phyloP scores from a whole-genome alignment of 2,329 filamentous ascomycete species.

The Beauveria medogensis region DNA sequence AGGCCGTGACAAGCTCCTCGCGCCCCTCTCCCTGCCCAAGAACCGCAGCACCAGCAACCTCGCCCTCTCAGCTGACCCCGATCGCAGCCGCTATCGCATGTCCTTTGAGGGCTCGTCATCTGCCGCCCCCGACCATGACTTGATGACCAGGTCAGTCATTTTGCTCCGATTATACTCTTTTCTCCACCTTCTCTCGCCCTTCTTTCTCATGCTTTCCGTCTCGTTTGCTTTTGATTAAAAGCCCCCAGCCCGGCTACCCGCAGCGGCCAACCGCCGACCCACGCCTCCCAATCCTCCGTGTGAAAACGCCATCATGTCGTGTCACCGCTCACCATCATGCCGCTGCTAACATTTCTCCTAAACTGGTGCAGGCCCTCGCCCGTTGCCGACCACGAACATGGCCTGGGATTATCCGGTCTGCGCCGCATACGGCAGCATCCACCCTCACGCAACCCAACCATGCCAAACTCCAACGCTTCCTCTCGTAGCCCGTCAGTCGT shows the following conservation, averaged over 20 bases:
- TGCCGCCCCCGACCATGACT: conserved; percentile 54
- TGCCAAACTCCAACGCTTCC: conserved; percentile 54
- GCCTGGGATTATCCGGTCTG: conserved; percentile 75
- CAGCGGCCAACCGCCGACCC: background rate
- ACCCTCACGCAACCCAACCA: conserved; percentile 52
- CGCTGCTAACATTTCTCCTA: conserved; percentile 20
- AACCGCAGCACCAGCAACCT: conserved; percentile 60
- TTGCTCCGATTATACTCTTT: background rate
- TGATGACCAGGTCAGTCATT: conserved; percentile 58
- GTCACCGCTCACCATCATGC: conserved; percentile 3
- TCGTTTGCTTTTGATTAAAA: background rate
- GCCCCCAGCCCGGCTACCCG: background rate
- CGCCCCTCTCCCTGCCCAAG: conserved; percentile 49
- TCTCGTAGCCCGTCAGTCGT: conserved; percentile 52
- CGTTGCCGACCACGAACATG: conserved; percentile 80
- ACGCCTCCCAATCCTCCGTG: background rate
- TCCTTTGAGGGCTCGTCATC: conserved; percentile 67
- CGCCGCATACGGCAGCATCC: conserved; percentile 84
- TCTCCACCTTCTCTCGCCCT: background rate
- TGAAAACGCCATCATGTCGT: conserved; percentile 4
- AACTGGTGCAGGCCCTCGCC: conserved; percentile 60
- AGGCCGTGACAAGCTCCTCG: conserved; percentile 37
- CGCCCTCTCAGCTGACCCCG: conserved; percentile 40
- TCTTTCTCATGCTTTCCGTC: background rate
- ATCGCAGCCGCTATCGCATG: conserved; percentile 58